phyloP scores from a whole-genome alignment of 495 filamentous ascomycete genomes.

The Rhypophila decipiens region DNA sequence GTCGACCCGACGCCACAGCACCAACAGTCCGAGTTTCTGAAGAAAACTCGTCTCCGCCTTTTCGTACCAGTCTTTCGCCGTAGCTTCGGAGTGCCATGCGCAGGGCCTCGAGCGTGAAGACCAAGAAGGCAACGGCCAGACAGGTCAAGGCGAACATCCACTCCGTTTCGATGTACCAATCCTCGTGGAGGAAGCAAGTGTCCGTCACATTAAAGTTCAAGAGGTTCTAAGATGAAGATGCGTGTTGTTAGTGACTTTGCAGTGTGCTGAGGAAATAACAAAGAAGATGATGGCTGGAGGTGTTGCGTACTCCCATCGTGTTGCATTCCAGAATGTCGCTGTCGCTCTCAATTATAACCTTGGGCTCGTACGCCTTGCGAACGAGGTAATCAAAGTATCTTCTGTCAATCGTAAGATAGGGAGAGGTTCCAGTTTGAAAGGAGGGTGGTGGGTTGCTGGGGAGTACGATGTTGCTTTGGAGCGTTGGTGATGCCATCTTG shows the following conservation, averaged over 20 bases:
- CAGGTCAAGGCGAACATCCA: conserved; percentile 62
- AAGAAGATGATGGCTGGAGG: no score
- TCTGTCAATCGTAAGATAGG: no score
- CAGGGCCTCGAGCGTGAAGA: conserved; percentile 55
- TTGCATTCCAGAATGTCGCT: no score
- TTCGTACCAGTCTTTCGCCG: conserved; percentile 47
- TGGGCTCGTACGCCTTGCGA: no score
- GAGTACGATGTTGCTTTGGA: no score
- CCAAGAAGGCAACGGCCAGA: conserved; percentile 56
- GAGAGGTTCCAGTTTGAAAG: no score
- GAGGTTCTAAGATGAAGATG: conserved; percentile 40
- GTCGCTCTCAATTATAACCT: no score
- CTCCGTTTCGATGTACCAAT: conserved; percentile 55
- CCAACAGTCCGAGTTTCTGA: conserved; percentile 39
- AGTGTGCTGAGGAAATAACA: no score
- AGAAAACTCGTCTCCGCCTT: conserved; percentile 13
- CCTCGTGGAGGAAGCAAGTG: conserved; percentile 60
- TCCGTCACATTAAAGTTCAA: conserved; percentile 69
- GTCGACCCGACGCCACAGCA: conserved; percentile 55
- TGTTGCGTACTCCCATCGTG: no score
- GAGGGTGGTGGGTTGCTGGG: no score
- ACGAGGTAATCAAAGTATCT: no score
- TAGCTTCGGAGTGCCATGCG: conserved; percentile 50
- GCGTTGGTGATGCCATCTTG: no score
- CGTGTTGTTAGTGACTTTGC: background rate